Evolutionary conservation across 1,284 basidiomycete genomes (phyloP).

Genomic region (Vanrija sp.): DNA sequence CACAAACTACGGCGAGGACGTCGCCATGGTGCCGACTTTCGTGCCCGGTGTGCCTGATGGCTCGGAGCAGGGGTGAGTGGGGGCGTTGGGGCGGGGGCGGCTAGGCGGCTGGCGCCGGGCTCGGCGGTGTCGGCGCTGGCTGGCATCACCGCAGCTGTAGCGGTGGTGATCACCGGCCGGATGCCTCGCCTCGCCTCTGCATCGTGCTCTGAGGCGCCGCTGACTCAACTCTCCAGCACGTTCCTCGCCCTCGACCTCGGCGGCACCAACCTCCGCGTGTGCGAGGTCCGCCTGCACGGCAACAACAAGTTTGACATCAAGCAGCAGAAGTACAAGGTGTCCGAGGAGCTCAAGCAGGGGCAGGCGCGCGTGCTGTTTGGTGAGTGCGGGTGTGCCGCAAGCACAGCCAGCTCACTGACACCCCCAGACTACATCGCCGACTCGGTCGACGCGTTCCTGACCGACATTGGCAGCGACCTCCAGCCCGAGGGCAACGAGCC

Average conservation of each 20-base stretch:
- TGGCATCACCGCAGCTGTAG: too few species aligned
- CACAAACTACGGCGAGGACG: conserved; percentile 64
- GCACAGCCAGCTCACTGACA: neutral
- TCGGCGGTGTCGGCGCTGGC: too few species aligned
- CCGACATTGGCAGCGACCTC: conserved; percentile 55
- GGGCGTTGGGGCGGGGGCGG: too few species aligned
- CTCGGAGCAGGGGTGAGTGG: conserved; percentile 76
- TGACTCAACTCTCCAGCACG: conserved; percentile 56
- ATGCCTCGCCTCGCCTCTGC: too few species aligned
- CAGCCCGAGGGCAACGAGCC: conserved; percentile 49
- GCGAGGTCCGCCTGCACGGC: conserved; percentile 85
- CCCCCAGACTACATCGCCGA: conserved; percentile 88
- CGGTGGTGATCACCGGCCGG: too few species aligned
- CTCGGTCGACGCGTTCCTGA: conserved; percentile 90
- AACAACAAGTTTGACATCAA: conserved; percentile 81
- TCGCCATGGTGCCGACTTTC: conserved; percentile 92
- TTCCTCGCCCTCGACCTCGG: conserved; percentile 92
- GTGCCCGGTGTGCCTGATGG: conserved; percentile 87
- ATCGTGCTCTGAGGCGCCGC: too few species aligned
- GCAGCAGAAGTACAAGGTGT: conserved; percentile 92
- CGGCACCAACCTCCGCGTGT: conserved; percentile 94
- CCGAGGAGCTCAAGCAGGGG: conserved; percentile 82
- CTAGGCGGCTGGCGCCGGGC: neutral
- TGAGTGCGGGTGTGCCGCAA: conserved; percentile 45
- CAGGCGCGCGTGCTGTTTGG: conserved; percentile 78